phyloP scores from a whole-genome alignment of 2,329 filamentous ascomycete genomes.

The Xylogone sp. region DNA sequence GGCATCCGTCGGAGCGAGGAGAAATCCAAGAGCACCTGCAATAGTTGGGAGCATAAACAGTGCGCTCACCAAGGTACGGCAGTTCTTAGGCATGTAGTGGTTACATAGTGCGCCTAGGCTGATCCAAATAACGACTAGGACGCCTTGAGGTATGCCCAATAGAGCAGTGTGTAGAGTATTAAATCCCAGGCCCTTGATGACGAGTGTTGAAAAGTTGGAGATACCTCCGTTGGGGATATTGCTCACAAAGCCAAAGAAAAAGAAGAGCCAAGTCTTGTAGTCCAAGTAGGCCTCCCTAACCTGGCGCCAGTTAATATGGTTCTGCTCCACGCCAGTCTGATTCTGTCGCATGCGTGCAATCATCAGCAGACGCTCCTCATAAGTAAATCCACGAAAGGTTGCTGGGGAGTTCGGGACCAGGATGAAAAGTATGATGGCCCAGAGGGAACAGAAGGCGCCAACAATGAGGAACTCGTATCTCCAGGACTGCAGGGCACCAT shows the following conservation, averaged over 20 bases:
- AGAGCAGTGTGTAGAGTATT: constrained; percentile 49
- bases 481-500: constrained; percentile 55
- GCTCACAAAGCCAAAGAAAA: constrained; percentile 16
- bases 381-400: constrained; percentile 33
- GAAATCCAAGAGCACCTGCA: constrained; percentile 47
- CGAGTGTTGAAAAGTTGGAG: constrained; percentile 29
- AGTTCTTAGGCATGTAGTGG: constrained; percentile 43
- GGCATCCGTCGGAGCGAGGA: constrained; percentile 39
- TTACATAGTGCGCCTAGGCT: constrained; percentile 37
- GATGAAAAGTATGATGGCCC: constrained; percentile 34
- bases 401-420: constrained; percentile 46
- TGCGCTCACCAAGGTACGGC: constrained; percentile 43
- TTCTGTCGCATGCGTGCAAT: constrained; percentile 49
- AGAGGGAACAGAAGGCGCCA: constrained; percentile 20
- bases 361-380: constrained; percentile 38
- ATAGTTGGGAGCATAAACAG: constrained; percentile 51
- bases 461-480: constrained; percentile 65
- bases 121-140: constrained; percentile 57
- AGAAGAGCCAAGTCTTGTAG: constrained; percentile 29
- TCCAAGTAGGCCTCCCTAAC: constrained; percentile 42
- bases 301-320: constrained; percentile 43
- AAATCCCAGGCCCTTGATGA: constrained; percentile 32
- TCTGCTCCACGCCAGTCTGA: constrained; percentile 49
- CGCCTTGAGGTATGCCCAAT: constrained; percentile 49
- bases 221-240: constrained; percentile 15